phyloP scores from a whole-genome alignment of 2,329 filamentous ascomycete species.

The Neofusicoccum ribis region DNA sequence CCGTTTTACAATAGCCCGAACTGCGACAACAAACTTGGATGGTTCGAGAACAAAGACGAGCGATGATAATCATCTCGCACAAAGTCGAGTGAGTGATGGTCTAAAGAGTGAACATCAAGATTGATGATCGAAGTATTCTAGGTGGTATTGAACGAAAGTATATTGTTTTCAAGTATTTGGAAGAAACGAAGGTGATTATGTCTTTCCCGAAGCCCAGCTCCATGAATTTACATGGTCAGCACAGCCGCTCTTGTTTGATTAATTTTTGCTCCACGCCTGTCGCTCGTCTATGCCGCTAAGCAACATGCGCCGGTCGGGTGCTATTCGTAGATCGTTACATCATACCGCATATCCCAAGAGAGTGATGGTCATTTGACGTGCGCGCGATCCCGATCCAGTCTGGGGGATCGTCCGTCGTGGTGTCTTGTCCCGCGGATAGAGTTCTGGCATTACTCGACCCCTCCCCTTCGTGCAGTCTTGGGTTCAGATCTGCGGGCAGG shows the following conservation, averaged over 20 bases:
- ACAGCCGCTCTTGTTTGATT: background rate
- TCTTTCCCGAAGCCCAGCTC: background rate
- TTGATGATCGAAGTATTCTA: background rate
- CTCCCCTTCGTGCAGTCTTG: too few species aligned
- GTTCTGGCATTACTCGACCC: background rate
- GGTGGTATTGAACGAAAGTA: background rate
- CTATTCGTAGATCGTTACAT: background rate
- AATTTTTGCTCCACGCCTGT: background rate
- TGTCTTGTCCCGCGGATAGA: background rate
- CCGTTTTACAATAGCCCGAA: too few species aligned
- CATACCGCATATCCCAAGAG: background rate
- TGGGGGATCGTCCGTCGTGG: background rate
- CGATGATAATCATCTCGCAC: background rate
- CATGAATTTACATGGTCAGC: background rate
- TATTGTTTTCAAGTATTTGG: background rate
- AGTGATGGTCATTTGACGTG: background rate
- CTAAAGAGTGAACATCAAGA: background rate
- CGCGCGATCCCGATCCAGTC: background rate
- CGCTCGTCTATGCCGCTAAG: background rate
- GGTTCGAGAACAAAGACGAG: too few species aligned
- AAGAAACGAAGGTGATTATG: background rate
- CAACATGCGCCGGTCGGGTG: background rate
- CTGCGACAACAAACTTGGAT: too few species aligned
- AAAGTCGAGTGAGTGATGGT: background rate
- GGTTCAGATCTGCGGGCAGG: background rate